These are phyloP conservation scores for Cenococcum geophilum DNA, from an alignment of 495 filamentous ascomycete species.

Conservation along the genomic window DNA sequence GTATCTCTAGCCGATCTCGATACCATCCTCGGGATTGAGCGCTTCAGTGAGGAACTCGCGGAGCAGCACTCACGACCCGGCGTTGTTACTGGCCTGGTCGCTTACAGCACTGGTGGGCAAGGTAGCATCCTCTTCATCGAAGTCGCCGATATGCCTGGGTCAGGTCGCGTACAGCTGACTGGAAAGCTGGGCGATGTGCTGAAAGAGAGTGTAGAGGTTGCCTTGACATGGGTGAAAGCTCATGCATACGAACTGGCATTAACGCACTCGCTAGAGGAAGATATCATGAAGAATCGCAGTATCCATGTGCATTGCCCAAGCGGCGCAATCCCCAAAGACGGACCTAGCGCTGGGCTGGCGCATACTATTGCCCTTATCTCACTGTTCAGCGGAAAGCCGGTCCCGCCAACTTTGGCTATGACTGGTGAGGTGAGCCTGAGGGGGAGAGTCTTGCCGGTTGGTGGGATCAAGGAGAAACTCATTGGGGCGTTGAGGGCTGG, in stretches of 20 bases:
- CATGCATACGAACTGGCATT: conserved; percentile 90
- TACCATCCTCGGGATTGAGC: conserved; percentile 85
- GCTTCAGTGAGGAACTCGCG: conserved; percentile 91
- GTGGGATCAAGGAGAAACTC: conserved; percentile 97
- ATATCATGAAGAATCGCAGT: conserved; percentile 93
- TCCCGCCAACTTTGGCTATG: conserved; percentile 93
- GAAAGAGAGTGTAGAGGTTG: conserved; percentile 95
- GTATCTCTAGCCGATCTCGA: conserved; percentile 77
- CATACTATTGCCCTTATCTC: conserved; percentile 92
- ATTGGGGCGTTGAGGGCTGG: conserved; percentile 91
- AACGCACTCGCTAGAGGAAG: conserved; percentile 69
- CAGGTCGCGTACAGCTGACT: conserved; percentile 88
- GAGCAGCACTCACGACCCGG: conserved; percentile 83
- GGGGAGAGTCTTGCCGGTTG: conserved; percentile 81
- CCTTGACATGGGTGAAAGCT: conserved; percentile 91
- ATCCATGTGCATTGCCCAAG: conserved; percentile 96
- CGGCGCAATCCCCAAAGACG: conserved; percentile 92
- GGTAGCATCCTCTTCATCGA: conserved; percentile 98
- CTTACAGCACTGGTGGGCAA: conserved; percentile 89
- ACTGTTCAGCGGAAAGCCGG: conserved; percentile 79
- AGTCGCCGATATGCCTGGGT: conserved; percentile 93
- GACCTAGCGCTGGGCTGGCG: conserved; percentile 80
- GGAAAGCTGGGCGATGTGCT: conserved; percentile 97
- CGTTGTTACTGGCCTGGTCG: conserved; percentile 93
- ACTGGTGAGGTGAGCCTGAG: conserved; percentile 90